Evolutionary conservation across 163 green algal species (phyloP).

Genomic region (Chloromonas sp.): DNA sequence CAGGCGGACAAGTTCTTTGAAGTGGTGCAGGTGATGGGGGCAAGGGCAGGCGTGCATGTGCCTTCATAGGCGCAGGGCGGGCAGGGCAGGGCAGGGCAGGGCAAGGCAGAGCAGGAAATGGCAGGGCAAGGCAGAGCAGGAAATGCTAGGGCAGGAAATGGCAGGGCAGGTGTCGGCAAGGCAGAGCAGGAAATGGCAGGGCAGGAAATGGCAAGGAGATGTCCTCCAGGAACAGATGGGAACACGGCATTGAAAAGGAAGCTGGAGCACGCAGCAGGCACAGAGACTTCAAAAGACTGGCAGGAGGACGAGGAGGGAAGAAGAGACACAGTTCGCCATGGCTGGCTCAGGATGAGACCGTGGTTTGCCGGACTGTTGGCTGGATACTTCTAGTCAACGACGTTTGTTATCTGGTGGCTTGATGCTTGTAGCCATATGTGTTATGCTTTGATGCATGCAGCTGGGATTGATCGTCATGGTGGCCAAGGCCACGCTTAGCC

Average conservation of each 20-base stretch:
- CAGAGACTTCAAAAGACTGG: too few relatives aligned
- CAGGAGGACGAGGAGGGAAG: too few relatives aligned
- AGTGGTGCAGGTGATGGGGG: slow-evolving; percentile 20
- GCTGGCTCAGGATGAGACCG: not conserved
- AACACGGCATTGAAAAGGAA: too few relatives aligned
- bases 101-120: too few relatives aligned
- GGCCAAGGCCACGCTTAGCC: slow-evolving; percentile 78
- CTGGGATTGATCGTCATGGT: slow-evolving; percentile 68
- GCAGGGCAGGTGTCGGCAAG: slow-evolving; percentile 8
- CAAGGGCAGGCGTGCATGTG: not conserved
- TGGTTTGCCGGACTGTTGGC: not conserved
- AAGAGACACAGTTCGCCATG: too few relatives aligned
- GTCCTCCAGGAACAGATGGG: too few relatives aligned
- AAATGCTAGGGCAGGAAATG: too few relatives aligned
- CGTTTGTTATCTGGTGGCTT: too few relatives aligned
- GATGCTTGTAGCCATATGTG: too few relatives aligned
- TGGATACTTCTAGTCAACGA: not conserved
- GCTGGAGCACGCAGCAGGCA: too few relatives aligned
- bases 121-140: not conserved
- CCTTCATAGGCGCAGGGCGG: not conserved
- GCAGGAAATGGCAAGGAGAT: too few relatives aligned
- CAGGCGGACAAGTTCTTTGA: slow-evolving; percentile 55
- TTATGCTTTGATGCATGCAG: slow-evolving; percentile 40
- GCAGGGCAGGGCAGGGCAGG: not conserved
- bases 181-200: too few relatives aligned